A percentile compares a stretch with the other conserved stretches of the same genome.
phyloP scores from a whole-genome alignment of 2,329 filamentous ascomycete species.

The Ampelomyces quisqualis region DNA sequence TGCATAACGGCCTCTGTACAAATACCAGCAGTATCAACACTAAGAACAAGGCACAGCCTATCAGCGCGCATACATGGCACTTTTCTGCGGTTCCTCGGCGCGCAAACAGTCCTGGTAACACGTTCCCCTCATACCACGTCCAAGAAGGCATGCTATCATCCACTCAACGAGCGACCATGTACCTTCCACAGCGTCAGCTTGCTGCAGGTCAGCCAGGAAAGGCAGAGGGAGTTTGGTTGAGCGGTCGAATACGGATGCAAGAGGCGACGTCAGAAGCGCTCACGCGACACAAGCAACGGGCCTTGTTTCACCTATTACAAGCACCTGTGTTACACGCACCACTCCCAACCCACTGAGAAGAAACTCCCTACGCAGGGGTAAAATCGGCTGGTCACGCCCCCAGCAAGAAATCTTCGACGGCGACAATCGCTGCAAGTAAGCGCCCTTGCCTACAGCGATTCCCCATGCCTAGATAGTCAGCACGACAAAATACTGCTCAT shows the following conservation, averaged over 20 bases:
- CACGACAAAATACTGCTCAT: no score
- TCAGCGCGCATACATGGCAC: constrained; percentile 13
- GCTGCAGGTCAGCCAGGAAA: constrained; percentile 32
- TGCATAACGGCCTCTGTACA: constrained; percentile 42
- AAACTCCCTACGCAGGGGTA: constrained; percentile 25
- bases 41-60: constrained; percentile 24
- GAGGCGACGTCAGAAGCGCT: constrained; percentile 18
- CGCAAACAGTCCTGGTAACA: constrained; percentile 23
- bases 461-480: neutral
- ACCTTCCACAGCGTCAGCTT: constrained; percentile 19
- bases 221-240: constrained; percentile 21
- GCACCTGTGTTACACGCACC: constrained; percentile 10
- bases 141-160: constrained; percentile 22
- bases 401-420: constrained; percentile 7
- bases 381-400: constrained; percentile 1
- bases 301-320: constrained; percentile 34
- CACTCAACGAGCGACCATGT: constrained; percentile 24
- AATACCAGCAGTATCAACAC: constrained; percentile 40
- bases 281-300: constrained; percentile 33
- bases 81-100: constrained; percentile 12
- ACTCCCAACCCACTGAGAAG: constrained; percentile 12
- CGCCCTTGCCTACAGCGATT: constrained; percentile 16
- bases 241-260: constrained; percentile 21
- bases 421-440: constrained; percentile 21
- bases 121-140: constrained; percentile 26